phyloP scores from a whole-genome alignment of 2,329 filamentous ascomycete species.

The Cryphonectria radicalis region DNA sequence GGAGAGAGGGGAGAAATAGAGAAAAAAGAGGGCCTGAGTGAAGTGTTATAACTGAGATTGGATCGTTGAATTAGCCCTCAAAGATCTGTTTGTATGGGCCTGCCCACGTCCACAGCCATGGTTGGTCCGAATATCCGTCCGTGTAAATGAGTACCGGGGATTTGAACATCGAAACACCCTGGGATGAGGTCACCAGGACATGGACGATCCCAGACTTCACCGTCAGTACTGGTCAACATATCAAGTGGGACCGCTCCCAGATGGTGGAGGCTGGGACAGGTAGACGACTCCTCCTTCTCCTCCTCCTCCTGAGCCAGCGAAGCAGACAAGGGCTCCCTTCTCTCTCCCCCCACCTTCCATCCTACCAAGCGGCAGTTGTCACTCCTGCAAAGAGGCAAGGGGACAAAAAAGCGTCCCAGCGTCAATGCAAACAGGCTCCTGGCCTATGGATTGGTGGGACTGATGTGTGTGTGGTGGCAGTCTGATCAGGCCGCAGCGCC shows the following conservation, averaged over 20 bases:
- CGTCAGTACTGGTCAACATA: background rate
- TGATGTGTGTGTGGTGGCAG: conserved; percentile 1
- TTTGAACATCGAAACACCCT: background rate
- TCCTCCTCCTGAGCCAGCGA: background rate
- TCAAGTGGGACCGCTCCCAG: background rate
- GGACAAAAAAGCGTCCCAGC: background rate
- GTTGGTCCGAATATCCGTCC: conserved; percentile 5
- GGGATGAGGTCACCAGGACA: background rate
- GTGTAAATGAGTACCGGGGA: background rate
- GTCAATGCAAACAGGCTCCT: conserved; percentile 1
- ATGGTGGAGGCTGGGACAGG: background rate
- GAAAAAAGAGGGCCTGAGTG: background rate
- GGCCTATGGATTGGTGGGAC: conserved; percentile 7
- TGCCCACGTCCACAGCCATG: background rate
- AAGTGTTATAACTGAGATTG: conserved; percentile 1
- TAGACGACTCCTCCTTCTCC: background rate
- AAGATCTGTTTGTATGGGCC: background rate
- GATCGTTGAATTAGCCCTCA: background rate
- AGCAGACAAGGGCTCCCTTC: background rate
- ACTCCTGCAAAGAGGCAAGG: background rate
- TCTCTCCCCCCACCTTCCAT: background rate
- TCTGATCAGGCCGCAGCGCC: background rate
- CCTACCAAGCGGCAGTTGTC: background rate
- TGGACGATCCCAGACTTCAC: background rate
- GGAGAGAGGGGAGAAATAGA: background rate